Conservation (phyloP, 306 rosid species). For the Ochetophila trinervis region DNA sequence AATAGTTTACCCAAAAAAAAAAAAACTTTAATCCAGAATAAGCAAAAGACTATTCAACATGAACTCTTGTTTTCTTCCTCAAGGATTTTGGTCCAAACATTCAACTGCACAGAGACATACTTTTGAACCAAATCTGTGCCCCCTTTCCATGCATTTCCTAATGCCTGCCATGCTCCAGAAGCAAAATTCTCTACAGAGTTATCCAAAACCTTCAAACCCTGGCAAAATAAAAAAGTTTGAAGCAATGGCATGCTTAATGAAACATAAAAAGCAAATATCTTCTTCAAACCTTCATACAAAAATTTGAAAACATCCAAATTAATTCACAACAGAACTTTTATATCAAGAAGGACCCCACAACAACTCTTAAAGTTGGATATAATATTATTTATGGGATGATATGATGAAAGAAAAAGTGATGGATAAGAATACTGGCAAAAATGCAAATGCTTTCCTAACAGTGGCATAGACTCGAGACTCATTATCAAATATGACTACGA, state of each 20-base stretch:
- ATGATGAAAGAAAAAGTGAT: no score
- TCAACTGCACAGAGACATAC: conserved; percentile 42
- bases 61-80: background rate
- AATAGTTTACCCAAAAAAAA: background rate
- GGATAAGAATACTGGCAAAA: no score
- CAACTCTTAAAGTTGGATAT: no score
- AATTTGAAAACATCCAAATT: background rate
- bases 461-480: no score
- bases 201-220: conserved; percentile 88
- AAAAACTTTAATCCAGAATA: conserved; percentile 11
- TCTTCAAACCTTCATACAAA: background rate
- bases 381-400: no score
- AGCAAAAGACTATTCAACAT: background rate
- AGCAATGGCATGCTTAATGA: conserved; percentile 14
- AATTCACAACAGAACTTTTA: no score
- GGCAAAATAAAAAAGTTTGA: conserved; percentile 19
- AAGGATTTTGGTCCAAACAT: background rate
- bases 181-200: conserved; percentile 90
- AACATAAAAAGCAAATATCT: background rate
- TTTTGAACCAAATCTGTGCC: conserved; percentile 66
- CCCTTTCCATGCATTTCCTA: conserved; percentile 89
- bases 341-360: no score
- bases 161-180: conserved; percentile 93
- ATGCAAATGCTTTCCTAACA: no score
- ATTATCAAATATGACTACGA: no score